Evolutionary conservation across 2,329 filamentous ascomycete genomes (phyloP).

Genomic region (Hymenoscyphus fraxineus): DNA sequence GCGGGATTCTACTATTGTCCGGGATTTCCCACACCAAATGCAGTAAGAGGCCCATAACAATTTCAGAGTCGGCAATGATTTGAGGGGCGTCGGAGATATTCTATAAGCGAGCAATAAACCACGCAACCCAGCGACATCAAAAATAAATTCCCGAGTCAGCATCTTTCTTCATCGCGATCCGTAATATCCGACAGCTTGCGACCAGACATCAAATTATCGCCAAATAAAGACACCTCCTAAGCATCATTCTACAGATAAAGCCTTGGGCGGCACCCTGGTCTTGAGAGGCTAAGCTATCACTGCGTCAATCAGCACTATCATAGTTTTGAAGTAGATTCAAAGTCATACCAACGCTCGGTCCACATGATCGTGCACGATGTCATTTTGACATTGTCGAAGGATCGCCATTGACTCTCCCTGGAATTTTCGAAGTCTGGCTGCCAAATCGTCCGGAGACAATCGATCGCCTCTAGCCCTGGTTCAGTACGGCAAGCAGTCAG

Average conservation of each 20-base stretch:
- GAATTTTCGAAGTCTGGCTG: slow-evolving; percentile 7
- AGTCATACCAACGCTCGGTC: slow-evolving; percentile 14
- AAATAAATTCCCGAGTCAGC: slow-evolving; percentile 3
- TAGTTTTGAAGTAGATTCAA: slow-evolving; percentile 10
- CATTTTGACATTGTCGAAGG: slow-evolving; percentile 11
- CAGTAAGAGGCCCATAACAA: background rate
- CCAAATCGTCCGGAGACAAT: slow-evolving; percentile 14
- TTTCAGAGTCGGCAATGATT: background rate
- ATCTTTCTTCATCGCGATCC: background rate
- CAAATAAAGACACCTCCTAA: background rate
- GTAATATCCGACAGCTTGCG: background rate
- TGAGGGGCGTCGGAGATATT: slow-evolving; percentile 2
- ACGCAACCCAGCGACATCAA: background rate
- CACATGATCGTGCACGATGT: slow-evolving; percentile 16
- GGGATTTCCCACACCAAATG: slow-evolving; percentile 13
- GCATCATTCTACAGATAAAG: background rate
- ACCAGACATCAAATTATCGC: background rate
- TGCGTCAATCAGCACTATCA: slow-evolving; percentile 9
- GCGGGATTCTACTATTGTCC: slow-evolving; percentile 15
- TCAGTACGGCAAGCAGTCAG: background rate
- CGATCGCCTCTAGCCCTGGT: slow-evolving; percentile 12
- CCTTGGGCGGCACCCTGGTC: background rate
- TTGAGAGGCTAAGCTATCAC: background rate
- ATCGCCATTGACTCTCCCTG: slow-evolving; percentile 14
- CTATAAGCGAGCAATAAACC: slow-evolving; percentile 1